Evolutionary conservation across 768 basidiomycete species (phyloP).

Genomic region (Kondoa malvinella): DNA sequence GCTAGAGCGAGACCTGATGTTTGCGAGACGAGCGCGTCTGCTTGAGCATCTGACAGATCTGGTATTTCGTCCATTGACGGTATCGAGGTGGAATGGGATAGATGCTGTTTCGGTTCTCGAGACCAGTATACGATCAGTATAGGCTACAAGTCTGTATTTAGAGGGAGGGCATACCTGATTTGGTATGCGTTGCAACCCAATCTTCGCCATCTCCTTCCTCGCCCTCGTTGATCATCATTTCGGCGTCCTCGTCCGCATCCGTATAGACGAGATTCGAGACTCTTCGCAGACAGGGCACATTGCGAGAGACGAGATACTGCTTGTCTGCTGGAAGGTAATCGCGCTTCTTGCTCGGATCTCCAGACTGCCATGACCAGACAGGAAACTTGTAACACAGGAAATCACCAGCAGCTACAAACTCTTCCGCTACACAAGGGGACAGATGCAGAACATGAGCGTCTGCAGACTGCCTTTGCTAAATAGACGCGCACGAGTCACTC

Average conservation of each 20-base stretch:
- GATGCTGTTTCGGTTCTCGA: neutral
- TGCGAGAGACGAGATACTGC: slow-evolving; percentile 87
- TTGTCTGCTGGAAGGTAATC: slow-evolving; percentile 91
- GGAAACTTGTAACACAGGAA: slow-evolving; percentile 96
- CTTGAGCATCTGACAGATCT: slow-evolving; percentile 10
- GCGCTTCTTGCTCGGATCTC: slow-evolving; percentile 63
- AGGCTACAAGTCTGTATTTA: neutral
- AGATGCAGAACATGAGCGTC: neutral
- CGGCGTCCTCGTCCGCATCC: slow-evolving; percentile 89
- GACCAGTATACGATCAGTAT: neutral
- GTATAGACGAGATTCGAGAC: slow-evolving; percentile 59
- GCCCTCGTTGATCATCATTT: slow-evolving; percentile 68
- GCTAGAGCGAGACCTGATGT: neutral
- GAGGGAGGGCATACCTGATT: slow-evolving; percentile 37
- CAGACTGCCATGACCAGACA: slow-evolving; percentile 95
- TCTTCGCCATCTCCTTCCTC: slow-evolving; percentile 53
- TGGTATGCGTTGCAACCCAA: slow-evolving; percentile 97
- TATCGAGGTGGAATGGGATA: neutral
- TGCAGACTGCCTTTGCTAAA: slow-evolving; percentile 27
- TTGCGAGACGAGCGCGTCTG: slow-evolving; percentile 6
- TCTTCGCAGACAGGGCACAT: slow-evolving; percentile 89
- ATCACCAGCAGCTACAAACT: slow-evolving; percentile 94
- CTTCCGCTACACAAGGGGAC: slow-evolving; percentile 57
- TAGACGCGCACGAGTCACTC: slow-evolving; percentile 61
- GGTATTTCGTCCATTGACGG: slow-evolving; percentile 39